Percentiles rank a stretch among this genome's conserved stretches.
Evolutionary conservation across 2,329 filamentous ascomycete genomes (phyloP).

Genomic region (Colletotrichum cordylinicola): DNA sequence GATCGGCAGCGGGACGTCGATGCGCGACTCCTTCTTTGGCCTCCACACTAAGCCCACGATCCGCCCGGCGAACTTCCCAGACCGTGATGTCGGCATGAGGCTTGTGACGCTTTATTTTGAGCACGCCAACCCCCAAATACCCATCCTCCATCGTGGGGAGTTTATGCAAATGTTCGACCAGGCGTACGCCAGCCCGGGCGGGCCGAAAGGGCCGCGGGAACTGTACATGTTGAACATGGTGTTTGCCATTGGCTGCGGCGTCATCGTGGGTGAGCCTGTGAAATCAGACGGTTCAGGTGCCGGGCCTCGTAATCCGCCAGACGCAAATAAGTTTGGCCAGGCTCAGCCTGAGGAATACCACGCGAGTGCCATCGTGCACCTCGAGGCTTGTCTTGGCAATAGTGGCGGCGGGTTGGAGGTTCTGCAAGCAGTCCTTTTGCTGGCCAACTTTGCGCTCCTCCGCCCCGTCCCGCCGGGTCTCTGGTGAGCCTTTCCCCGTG

Average conservation of each 20-base stretch:
- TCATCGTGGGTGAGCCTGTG: conserved; percentile 76
- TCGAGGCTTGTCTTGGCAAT: conserved; percentile 84
- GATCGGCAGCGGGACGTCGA: conserved; percentile 71
- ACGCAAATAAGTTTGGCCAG: conserved; percentile 47
- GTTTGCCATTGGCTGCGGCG: conserved; percentile 93
- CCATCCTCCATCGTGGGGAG: conserved; percentile 85
- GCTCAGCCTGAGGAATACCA: conserved; percentile 94
- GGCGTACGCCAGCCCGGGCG: conserved; percentile 74
- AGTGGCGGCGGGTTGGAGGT: conserved; percentile 92
- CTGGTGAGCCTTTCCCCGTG: conserved; percentile 59
- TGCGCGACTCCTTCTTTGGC: conserved; percentile 98
- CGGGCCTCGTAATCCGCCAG: conserved; percentile 26
- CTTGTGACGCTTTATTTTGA: conserved; percentile 90
- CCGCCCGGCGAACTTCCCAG: conserved; percentile 83
- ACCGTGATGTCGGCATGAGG: conserved; percentile 73
- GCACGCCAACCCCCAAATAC: conserved; percentile 95
- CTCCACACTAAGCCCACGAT: conserved; percentile 90
- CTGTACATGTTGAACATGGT: conserved; percentile 97
- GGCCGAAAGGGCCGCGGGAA: conserved; percentile 75
- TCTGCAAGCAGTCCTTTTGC: conserved; percentile 87
- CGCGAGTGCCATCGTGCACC: conserved; percentile 88
- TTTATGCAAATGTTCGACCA: conserved; percentile 89
- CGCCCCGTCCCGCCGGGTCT: conserved; percentile 90
- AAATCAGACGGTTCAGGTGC: conserved; percentile 49
- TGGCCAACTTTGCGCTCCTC: conserved; percentile 90